Evolutionary conservation across 2,329 filamentous ascomycete genomes (phyloP), one percentile per base, ranked within the genome.

Genomic region (Phaeophleospora eucalypticola): DNA sequence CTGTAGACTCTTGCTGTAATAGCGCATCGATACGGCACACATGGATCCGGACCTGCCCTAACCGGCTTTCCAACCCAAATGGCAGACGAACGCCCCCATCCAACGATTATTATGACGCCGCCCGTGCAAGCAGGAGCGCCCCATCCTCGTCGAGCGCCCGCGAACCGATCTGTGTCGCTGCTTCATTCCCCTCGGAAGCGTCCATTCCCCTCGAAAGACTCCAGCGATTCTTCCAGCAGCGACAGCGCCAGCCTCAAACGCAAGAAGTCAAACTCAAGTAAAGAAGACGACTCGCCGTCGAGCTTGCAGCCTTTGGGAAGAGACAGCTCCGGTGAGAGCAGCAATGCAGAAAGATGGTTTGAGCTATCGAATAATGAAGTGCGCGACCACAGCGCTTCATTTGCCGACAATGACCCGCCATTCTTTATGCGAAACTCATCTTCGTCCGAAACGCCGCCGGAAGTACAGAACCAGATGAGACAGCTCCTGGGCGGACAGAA

Each of bases 291-390:
- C 43, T 69, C 70, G 7, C 68, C 69, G 0, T 72, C 69, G 16
- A 71, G 65, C 45, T 51, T 66, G 27, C 68, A 66, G 17, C 65
- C 69, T 6, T 58, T 51, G 52, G 57, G 61, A 29, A 69, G 69
- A 53, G 56, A 66, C 45, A 74, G 71, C 49, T 76, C 73, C 1
- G 71, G 71, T 14, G 73, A 76, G 59, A 76, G 72, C 59, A 76
- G 73, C 55, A 74, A 75, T 52, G 72, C 71, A 2, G 72, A 74
- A 16, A 69, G 68, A 38, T 78, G 75, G 75, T 78, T 77, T 42
- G 72, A 77, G 38, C 69, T 66, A 35, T 73, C 69, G 32, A 78
- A 78, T 64, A 73, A 74, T 58, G 67, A 73, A 24, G 69, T 71
- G 12, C 58, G 58, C 15, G 67, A 68, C 41, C 62, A 64, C 45